Evolutionary conservation across 345 rosid genomes (phyloP), one percentile per base, ranked within the genome.

Genomic region (Linum trigynum): DNA sequence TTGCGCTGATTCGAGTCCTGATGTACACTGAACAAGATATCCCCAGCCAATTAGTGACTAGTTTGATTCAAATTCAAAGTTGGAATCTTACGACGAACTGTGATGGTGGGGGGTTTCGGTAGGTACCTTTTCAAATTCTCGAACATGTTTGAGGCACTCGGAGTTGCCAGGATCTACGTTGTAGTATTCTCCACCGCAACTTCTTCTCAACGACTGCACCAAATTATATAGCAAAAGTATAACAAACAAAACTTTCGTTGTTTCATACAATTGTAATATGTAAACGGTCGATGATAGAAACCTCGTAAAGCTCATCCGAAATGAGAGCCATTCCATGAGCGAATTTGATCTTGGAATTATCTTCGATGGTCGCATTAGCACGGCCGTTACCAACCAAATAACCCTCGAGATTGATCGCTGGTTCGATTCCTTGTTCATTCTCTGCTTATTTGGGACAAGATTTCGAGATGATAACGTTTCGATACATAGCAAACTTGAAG

Each of bases 221-320:
- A 64, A 36, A 38, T 38, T 15, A 12, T 17, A 16, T 16, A 15
- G 7, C 8, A 1, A 23, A 23, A 23, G 32, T 23, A 23, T 23
- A 35, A 58, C 6, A 58, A 15, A 8, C 12, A 16, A 38, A 38
- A 16, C 32, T 23, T 23, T 23, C 32, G 32, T 23, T 23, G 32
- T 23, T 23, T 23, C 32, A 23, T 23, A 23, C 32, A 23, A 23
- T 23, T 0, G 1, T 23, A 23, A 23, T 23, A 23, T 23, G 32
- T 23, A 23, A 23, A 23, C 32, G 32, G 32, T 23, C 32, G 45
- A 41, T 1, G 45, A 41, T 4, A 8, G 45, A 41, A 41, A 82
- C 96, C 84, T 83, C 79, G 62, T 79, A 76, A 42, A 83, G 90
- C 59, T 89, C 88, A 61, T 89, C 82, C 36, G 92, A 89, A 65